These are phyloP conservation scores for Gaillardinia entomophila DNA, from an alignment of 805 yeast species.

Conservation along the genomic window DNA sequence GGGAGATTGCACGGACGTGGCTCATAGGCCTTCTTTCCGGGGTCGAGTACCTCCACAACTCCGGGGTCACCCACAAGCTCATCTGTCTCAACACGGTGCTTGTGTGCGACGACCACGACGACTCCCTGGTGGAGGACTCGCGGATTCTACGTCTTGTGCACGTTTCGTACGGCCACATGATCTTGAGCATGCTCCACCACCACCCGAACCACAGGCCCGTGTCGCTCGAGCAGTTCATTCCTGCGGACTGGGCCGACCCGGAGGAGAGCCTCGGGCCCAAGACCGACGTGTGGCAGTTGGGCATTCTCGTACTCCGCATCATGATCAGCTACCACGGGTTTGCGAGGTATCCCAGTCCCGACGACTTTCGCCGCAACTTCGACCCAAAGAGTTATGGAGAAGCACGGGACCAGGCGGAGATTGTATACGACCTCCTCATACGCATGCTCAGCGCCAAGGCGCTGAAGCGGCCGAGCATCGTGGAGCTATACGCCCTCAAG, in stretches of 20 bases:
- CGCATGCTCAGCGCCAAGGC: conserved; percentile 61
- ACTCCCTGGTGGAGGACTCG: background rate
- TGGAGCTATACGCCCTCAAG: conserved; percentile 78
- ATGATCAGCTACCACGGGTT: conserved; percentile 50
- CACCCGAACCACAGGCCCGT: conserved; percentile 13
- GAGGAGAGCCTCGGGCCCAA: conserved; percentile 58
- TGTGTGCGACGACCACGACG: conserved; percentile 11
- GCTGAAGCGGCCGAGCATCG: conserved; percentile 71
- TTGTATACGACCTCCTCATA: conserved; percentile 60
- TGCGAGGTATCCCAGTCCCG: conserved; percentile 52
- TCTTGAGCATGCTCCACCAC: conserved; percentile 21
- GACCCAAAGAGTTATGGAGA: conserved; percentile 35
- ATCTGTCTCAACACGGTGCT: conserved; percentile 53
- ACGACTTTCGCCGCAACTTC: conserved; percentile 25
- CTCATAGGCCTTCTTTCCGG: conserved; percentile 81
- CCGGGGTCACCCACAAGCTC: conserved; percentile 73
- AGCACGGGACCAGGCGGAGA: conserved; percentile 61
- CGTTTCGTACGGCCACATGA: conserved; percentile 42
- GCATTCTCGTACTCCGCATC: conserved; percentile 54
- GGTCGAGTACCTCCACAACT: conserved; percentile 75
- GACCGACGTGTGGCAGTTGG: conserved; percentile 92
- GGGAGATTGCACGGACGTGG: conserved; percentile 84
- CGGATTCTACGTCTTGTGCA: conserved; percentile 54
- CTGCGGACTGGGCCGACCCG: conserved; percentile 71
- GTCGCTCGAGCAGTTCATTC: conserved; percentile 12